Base-by-base conservation (phyloP, 2,329 filamentous ascomycete species). In the Claviceps sp. region DNA sequence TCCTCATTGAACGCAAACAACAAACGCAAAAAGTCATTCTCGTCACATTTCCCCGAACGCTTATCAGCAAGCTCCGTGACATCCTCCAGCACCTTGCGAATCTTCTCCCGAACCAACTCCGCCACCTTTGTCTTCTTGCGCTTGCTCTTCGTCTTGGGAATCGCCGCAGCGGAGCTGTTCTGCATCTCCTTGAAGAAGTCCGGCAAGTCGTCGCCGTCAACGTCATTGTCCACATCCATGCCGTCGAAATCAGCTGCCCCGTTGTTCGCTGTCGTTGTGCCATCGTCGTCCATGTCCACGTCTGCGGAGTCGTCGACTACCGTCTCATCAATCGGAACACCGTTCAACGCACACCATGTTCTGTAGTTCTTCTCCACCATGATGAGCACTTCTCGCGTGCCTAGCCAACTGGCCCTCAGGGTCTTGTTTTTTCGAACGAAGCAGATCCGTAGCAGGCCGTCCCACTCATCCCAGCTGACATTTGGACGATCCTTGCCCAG, bases 401-500 rank as follows among this genome's bases (percentile, higher is more conserved):
- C 85, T 50, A 94, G 73, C 71, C 89, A 95, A 55, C 81, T 85
- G 5, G 88, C 85, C 41, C 89, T 77, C 51, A 97, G 72, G 1
- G 89, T 95, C 68, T 90, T 89, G 70, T 97, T 97, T 72, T 95
- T 93, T 59, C 93, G 76, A 56, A 77, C 77, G 59, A 74, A 71
- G 58, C 67, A 70, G 60, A 95, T 95, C 55, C 83, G 75, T 56
- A 97, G 69, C 64, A 97, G 75, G 10, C 91, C 90, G 64, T 97
- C 91, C 84, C 90, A 96, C 68, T 97, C 93, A 50, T 94, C 89
- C 69, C 91, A 97, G 64, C 82, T 87, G 57, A 97, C 90, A 59
- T 89, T 84, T 50, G 91, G 91, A 40, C 89, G 74, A 57, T 83
- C 80, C 47, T 70, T 73, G 11, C 89, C 89, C 40, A 80, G 77